phyloP scores from a whole-genome alignment of 331 rosid species.

The Telfairia occidentalis region DNA sequence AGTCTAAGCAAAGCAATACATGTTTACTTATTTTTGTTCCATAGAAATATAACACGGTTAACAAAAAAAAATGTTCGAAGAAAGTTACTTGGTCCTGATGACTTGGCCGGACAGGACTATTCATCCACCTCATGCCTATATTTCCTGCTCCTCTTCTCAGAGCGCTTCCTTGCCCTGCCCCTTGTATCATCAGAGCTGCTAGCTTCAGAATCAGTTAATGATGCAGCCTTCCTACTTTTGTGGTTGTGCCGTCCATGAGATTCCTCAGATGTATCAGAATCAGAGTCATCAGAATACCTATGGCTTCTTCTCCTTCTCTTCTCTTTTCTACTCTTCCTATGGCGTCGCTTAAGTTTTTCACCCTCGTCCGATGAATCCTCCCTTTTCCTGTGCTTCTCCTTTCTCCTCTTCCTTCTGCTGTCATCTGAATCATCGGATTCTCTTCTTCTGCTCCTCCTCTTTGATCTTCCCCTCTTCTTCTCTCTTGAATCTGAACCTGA shows the following conservation, averaged over 20 bases:
- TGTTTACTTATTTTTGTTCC: not conserved
- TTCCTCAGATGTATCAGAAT: slow-evolving; percentile 56
- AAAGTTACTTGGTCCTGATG: not conserved
- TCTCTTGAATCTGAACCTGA: slow-evolving; percentile 35
- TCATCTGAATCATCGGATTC: slow-evolving; percentile 52
- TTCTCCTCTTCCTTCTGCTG: slow-evolving; percentile 42
- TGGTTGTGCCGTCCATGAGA: slow-evolving; percentile 28
- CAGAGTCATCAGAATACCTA: slow-evolving; percentile 43
- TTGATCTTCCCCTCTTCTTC: slow-evolving; percentile 75
- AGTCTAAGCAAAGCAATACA: not conserved
- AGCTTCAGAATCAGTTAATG: slow-evolving; percentile 35
- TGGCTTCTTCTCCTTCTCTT: slow-evolving; percentile 60
- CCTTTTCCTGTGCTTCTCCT: slow-evolving; percentile 57
- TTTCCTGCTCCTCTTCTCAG: slow-evolving; percentile 43
- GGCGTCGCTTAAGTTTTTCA: slow-evolving; percentile 23
- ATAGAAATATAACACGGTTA: not conserved
- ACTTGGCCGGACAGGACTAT: slow-evolving; percentile 14
- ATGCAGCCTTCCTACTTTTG: slow-evolving; percentile 43
- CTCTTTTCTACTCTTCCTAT: slow-evolving; percentile 68
- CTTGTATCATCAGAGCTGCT: slow-evolving; percentile 40
- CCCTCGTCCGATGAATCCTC: slow-evolving; percentile 55
- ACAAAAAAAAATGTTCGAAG: not conserved
- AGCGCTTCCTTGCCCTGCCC: slow-evolving; percentile 50
- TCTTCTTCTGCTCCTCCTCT: slow-evolving; percentile 52
- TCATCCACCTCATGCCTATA: slow-evolving; percentile 30